phyloP scores from a whole-genome alignment of 176 grass and related monocot genomes.

The Cenchrus fungigraminus region DNA sequence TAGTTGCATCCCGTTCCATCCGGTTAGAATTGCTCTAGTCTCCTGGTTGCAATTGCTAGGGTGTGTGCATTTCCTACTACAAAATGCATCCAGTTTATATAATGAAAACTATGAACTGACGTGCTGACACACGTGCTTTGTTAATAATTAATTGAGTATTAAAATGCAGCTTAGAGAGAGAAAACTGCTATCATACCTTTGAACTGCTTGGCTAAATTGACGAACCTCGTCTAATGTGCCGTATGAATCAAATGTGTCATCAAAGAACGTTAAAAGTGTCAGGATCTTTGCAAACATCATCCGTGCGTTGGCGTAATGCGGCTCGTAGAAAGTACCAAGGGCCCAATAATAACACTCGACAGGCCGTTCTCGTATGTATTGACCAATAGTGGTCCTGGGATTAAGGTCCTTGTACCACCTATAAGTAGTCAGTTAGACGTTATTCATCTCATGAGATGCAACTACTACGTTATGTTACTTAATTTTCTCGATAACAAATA shows the following conservation, averaged over 20 bases:
- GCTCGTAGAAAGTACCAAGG: slow-evolving; percentile 7
- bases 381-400: background rate
- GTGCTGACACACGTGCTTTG: background rate
- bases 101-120: background rate
- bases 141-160: too few relatives aligned
- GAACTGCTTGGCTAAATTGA: slow-evolving; percentile 22
- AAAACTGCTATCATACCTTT: background rate
- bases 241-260: slow-evolving; percentile 31
- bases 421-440: background rate
- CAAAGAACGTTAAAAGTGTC: background rate
- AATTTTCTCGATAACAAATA: background rate
- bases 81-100: background rate
- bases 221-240: slow-evolving; percentile 25
- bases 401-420: slow-evolving; percentile 28
- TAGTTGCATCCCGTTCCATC: too few relatives aligned
- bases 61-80: too few relatives aligned
- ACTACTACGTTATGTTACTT: background rate
- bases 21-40: too few relatives aligned
- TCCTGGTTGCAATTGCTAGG: too few relatives aligned
- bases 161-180: too few relatives aligned
- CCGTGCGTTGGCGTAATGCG: slow-evolving; percentile 6
- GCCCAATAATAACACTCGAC: slow-evolving; percentile 35
- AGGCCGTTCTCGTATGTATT: slow-evolving; percentile 3
- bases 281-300: background rate
- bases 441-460: background rate